Conservation (phyloP, 2,329 filamentous ascomycete genomes). For the Akanthomyces uredinophilus region DNA sequence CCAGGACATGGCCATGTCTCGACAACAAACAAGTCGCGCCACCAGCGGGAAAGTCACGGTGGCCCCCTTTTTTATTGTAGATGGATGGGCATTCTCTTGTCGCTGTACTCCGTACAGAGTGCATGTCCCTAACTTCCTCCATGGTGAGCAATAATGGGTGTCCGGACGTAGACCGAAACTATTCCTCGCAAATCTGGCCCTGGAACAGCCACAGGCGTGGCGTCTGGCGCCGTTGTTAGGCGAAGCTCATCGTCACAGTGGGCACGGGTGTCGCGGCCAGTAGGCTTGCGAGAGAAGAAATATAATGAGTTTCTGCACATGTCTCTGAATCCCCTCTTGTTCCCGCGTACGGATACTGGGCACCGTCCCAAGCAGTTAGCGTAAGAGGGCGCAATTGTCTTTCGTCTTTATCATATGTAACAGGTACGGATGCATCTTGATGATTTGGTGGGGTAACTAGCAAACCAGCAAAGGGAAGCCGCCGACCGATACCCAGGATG, state of each 20-base stretch:
- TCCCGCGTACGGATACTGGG: background rate
- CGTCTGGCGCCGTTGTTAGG: background rate
- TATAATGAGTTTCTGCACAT: background rate
- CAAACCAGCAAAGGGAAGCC: background rate
- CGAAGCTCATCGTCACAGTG: background rate
- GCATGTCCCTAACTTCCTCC: background rate
- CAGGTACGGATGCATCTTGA: background rate
- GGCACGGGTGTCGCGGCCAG: background rate
- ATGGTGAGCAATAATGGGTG: background rate
- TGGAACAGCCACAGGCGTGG: background rate
- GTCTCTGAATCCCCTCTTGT: background rate
- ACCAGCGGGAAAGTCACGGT: background rate
- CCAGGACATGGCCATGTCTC: background rate
- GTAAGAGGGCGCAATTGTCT: background rate
- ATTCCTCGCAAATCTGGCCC: background rate
- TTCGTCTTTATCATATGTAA: background rate
- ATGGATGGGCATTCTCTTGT: background rate
- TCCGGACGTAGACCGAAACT: background rate
- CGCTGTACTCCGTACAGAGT: no score
- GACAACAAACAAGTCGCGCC: background rate
- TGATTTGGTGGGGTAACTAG: background rate
- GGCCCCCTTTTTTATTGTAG: background rate
- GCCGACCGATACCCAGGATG: background rate
- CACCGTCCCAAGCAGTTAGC: background rate
- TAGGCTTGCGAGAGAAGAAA: background rate